Conservation (phyloP, 306 rosid genomes). For the peach (Prunus persica) region DNA sequence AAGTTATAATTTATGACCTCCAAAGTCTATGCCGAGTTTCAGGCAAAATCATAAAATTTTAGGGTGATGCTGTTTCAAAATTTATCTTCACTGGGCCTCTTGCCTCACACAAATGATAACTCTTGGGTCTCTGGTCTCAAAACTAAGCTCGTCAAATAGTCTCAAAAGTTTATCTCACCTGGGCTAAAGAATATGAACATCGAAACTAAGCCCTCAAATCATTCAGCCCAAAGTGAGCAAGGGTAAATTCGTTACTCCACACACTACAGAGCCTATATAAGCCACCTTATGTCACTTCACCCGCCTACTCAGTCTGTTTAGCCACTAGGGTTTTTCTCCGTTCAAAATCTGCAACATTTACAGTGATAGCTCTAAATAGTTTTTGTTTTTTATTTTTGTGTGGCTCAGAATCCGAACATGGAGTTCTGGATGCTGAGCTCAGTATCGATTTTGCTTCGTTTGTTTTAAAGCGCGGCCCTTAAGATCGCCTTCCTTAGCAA, state of each 20-base stretch:
- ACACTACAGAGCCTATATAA: neutral
- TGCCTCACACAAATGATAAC: no score
- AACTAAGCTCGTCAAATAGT: no score
- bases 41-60: no score
- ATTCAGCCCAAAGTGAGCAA: neutral
- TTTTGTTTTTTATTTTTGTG: neutral
- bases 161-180: no score
- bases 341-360: neutral
- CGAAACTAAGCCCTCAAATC: neutral
- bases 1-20: no score
- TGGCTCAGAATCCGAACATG: neutral
- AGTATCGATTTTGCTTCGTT: neutral
- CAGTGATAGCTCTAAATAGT: neutral
- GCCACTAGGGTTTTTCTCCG: neutral
- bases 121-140: no score
- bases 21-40: no score
- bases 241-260: neutral
- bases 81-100: no score
- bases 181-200: no score
- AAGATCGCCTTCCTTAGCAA: conserved; percentile 78
- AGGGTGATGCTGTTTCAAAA: no score
- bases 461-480: conserved; percentile 68
- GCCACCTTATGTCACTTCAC: neutral
- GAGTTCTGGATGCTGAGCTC: no score
- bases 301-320: neutral